phyloP scores from a whole-genome alignment of 495 filamentous ascomycete species.

The Xylaria grammica region DNA sequence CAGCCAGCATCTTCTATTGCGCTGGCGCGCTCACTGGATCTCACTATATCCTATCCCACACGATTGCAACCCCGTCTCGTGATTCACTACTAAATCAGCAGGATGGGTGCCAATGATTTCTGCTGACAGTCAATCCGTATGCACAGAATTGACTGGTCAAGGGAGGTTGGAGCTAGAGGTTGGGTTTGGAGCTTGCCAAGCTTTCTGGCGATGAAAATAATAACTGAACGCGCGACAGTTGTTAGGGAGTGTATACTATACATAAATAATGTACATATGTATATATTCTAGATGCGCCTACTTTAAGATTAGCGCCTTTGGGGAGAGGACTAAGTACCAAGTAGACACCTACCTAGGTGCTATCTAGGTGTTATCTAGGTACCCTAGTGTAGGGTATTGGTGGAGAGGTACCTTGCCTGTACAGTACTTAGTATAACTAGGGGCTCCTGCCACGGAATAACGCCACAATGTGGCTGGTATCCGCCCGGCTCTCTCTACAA shows the following conservation, averaged over 20 bases:
- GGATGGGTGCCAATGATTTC: neutral
- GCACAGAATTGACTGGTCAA: neutral
- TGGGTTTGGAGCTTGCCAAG: neutral
- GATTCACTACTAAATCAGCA: neutral
- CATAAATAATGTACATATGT: too few species aligned
- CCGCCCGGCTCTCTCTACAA: neutral
- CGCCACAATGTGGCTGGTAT: constrained; percentile 16
- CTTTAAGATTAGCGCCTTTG: too few species aligned
- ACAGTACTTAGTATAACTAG: too few species aligned
- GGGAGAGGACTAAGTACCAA: too few species aligned
- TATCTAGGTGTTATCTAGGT: too few species aligned
- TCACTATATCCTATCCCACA: neutral
- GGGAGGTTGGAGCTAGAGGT: neutral
- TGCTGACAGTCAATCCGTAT: neutral
- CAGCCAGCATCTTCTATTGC: constrained; percentile 37
- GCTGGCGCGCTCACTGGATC: constrained; percentile 13
- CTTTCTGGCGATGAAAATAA: constrained; percentile 19
- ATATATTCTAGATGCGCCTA: too few species aligned
- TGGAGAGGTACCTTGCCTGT: too few species aligned
- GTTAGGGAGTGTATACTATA: too few species aligned
- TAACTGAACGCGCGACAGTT: neutral
- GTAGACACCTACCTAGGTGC: neutral
- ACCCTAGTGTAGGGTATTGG: too few species aligned
- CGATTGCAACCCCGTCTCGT: neutral
- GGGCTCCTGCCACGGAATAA: too few species aligned